Evolutionary conservation across 257 asterid genomes (phyloP), one percentile per base, ranked within the genome.

Genomic region (Dorcoceras hygrometricum): DNA sequence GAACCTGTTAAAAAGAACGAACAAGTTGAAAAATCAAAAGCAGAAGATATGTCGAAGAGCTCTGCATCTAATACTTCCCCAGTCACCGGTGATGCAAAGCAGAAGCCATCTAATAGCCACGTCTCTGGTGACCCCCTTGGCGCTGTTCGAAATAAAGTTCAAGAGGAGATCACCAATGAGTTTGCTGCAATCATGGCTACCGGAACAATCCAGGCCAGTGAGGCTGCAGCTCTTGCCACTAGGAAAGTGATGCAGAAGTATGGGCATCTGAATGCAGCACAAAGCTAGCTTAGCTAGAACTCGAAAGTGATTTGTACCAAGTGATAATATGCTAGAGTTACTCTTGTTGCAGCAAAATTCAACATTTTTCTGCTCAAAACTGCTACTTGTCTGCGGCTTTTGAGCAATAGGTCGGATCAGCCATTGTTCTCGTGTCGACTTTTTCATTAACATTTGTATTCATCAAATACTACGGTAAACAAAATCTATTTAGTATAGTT

Each of bases 201-300:
- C 1, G 99, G 99, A 23, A 86, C 98, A 0, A 20, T 90, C 46
- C 91, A 93, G 59, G 98, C 97, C 1, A 90, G 98, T 69, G 98
- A 94, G 77, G 98, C 99, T 69, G 99, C 98, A 0, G 95, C 98
- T 22, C 68, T 94, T 58, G 98, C 98, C 29, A 85, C 97, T 8
- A 87, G 79, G 79, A 86, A 83, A 79, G 99, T 94, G 59, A 94
- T 94, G 98, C 82, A 87, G 39, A 87, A 78, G 75, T 81, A 90
- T 34, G 96, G 96, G 20, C 79, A 85, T 56, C 66, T 63, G 73
- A 73, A 67, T 73, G 80, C 82, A 60, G 96, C 95, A 19, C 86
- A 75, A 67, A 81, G 86, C 75, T 90, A 77, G 78, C 50, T 34
- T 5, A 39, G 50, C 50, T 46, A 46, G 8, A 58, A 48, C 19